A percentile compares a stretch with the other conserved stretches of the same genome.
Evolutionary conservation across 2,329 filamentous ascomycete species (phyloP).

Genomic region (Clonostachys chloroleuca): DNA sequence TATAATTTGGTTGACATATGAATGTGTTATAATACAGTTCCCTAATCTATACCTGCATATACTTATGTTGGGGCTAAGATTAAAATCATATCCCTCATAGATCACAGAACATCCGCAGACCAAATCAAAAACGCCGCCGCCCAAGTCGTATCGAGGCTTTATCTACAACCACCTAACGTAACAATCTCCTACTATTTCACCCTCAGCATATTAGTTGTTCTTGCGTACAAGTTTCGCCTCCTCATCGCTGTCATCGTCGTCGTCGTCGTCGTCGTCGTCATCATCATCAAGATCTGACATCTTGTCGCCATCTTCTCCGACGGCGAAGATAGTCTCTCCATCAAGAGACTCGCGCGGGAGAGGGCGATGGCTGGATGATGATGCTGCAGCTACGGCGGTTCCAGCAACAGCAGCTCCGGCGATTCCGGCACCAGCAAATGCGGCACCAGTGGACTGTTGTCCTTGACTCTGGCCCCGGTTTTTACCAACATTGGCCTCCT

Average conservation of each 20-base stretch:
- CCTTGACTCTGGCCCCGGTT: constrained; percentile 3
- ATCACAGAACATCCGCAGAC: background rate
- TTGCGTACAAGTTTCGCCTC: constrained; percentile 45
- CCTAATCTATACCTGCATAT: too few relatives aligned
- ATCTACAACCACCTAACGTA: background rate
- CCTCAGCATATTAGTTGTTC: background rate
- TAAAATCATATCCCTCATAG: too few relatives aligned
- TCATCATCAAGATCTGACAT: constrained; percentile 69
- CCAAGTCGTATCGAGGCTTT: background rate
- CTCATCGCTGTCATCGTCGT: constrained; percentile 42
- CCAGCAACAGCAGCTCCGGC: background rate
- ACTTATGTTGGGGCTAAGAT: too few relatives aligned
- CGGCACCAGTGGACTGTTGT: constrained; percentile 1
- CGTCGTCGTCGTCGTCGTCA: constrained; percentile 51
- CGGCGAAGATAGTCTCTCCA: constrained; percentile 92
- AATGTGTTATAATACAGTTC: too few relatives aligned
- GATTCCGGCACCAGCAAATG: too few relatives aligned
- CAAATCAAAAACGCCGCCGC: constrained; percentile 1
- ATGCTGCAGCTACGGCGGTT: background rate
- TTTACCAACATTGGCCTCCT: constrained; percentile 33
- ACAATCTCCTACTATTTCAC: background rate
- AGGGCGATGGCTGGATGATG: constrained; percentile 10
- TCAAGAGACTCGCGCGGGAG: constrained; percentile 59
- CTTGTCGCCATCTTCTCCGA: constrained; percentile 79
- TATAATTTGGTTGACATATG: too few relatives aligned